These are phyloP conservation scores for Aristolochia contorta DNA, from an alignment of 164 flowering plant genomes.

Conservation along the genomic window DNA sequence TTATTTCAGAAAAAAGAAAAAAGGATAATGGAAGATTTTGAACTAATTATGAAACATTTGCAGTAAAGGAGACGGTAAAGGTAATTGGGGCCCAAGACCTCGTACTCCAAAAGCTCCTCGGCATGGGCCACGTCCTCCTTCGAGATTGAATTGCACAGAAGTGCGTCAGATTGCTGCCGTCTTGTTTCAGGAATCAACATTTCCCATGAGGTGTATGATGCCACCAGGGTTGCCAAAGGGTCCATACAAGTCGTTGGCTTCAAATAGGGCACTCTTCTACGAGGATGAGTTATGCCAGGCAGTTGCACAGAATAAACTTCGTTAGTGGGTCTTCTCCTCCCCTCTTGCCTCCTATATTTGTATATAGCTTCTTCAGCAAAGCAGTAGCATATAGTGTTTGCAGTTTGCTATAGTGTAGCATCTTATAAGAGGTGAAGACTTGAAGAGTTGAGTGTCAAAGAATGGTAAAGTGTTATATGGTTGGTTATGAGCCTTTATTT, in stretches of 20 bases:
- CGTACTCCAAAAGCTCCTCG: conserved; percentile 81
- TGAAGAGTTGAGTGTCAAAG: too few species aligned
- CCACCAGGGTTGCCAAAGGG: conserved; percentile 58
- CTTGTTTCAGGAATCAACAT: conserved; percentile 66
- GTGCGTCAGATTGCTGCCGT: conserved; percentile 71
- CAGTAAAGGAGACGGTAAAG: conserved; percentile 60
- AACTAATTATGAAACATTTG: conserved; percentile 4
- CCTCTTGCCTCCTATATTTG: conserved; percentile 18
- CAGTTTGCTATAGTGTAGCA: conserved; percentile 1
- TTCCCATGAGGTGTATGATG: conserved; percentile 43
- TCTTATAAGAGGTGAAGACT: too few species aligned
- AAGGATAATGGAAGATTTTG: neutral
- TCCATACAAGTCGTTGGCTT: conserved; percentile 56
- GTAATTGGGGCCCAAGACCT: conserved; percentile 34
- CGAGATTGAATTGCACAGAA: conserved; percentile 47
- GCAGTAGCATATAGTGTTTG: neutral
- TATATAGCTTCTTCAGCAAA: conserved; percentile 11
- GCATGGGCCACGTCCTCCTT: conserved; percentile 71
- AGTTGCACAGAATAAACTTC: conserved; percentile 90
- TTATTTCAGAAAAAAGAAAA: neutral
- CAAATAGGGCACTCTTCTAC: conserved; percentile 74
- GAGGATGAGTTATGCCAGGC: conserved; percentile 95
- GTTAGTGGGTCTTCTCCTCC: conserved; percentile 19
- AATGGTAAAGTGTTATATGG: too few species aligned
- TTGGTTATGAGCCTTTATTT: too few species aligned